Evolutionary conservation across 441 rosid genomes (phyloP).

Genomic region (California macrophylla): DNA sequence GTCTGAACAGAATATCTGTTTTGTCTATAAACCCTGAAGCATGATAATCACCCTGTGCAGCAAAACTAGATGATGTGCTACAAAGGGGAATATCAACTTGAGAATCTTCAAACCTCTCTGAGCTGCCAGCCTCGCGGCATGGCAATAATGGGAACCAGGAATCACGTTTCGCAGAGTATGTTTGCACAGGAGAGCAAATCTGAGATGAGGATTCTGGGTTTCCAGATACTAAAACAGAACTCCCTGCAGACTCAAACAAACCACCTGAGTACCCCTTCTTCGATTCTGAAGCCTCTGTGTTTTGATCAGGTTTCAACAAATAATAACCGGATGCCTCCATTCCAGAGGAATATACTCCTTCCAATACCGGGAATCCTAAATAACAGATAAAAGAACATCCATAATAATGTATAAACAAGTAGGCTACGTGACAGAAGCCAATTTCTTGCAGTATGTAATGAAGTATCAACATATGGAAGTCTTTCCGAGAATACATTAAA

Average conservation of each 20-base stretch:
- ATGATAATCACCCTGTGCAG: slow-evolving; percentile 26
- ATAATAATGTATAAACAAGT: neutral
- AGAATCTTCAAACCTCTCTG: slow-evolving; percentile 28
- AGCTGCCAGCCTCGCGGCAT: slow-evolving; percentile 21
- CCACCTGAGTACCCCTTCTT: slow-evolving; percentile 19
- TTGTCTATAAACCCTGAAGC: slow-evolving; percentile 27
- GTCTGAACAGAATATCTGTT: slow-evolving; percentile 24
- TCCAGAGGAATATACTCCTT: slow-evolving; percentile 17
- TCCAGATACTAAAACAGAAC: neutral
- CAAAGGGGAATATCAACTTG: slow-evolving; percentile 36
- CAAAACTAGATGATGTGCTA: slow-evolving; percentile 36
- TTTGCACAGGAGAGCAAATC: slow-evolving; percentile 27
- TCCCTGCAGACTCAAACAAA: slow-evolving; percentile 22
- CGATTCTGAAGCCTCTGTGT: slow-evolving; percentile 24
- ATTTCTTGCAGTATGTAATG: neutral
- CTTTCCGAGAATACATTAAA: neutral
- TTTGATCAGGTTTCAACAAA: slow-evolving; percentile 15
- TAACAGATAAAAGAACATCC: slow-evolving; percentile 18
- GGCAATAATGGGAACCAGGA: slow-evolving; percentile 27
- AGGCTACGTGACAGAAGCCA: neutral
- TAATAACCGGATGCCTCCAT: slow-evolving; percentile 10
- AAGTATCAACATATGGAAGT: neutral
- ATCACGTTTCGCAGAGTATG: slow-evolving; percentile 32
- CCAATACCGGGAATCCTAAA: slow-evolving; percentile 35
- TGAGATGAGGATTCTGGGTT: slow-evolving; percentile 25